A percentile compares a stretch with the other conserved stretches of the same genome.
phyloP scores from a whole-genome alignment of 2,329 filamentous ascomycete genomes.

The Fusarium brevicatenulatum region DNA sequence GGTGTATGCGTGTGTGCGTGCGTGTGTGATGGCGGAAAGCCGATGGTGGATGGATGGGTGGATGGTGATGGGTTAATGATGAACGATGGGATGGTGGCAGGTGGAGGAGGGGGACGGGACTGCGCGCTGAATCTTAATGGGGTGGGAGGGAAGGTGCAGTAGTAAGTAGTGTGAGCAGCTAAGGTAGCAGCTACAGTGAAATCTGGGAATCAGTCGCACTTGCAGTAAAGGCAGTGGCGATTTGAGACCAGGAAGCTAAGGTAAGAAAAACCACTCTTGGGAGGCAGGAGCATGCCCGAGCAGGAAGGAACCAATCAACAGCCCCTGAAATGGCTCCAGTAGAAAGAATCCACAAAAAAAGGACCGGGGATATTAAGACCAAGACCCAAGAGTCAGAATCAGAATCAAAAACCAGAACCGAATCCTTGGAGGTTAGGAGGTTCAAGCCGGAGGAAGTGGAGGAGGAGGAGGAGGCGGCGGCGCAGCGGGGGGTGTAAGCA shows the following conservation, averaged over 20 bases:
- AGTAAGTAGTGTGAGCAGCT: constrained; percentile 35
- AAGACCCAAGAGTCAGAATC: constrained; percentile 13
- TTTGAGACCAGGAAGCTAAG: constrained; percentile 33
- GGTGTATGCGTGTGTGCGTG: constrained; percentile 36
- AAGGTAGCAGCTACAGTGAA: constrained; percentile 17
- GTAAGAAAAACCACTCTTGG: constrained; percentile 24
- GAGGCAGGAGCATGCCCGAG: constrained; percentile 22
- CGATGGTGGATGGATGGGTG: constrained; percentile 43
- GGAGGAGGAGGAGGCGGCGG: constrained; percentile 28
- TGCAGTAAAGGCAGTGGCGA: constrained; percentile 34
- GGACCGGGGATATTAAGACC: constrained; percentile 26
- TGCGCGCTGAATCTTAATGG: constrained; percentile 37
- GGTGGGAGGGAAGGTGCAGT: constrained; percentile 41
- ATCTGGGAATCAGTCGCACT: constrained; percentile 31
- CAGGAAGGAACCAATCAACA: constrained; percentile 27
- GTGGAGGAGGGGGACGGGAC: constrained; percentile 44
- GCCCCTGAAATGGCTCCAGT: constrained; percentile 21
- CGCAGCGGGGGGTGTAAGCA: constrained; percentile 34
- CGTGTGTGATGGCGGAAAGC: no score
- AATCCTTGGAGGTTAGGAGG: background rate
- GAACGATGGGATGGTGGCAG: constrained; percentile 30
- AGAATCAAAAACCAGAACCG: constrained; percentile 13
- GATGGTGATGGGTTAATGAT: constrained; percentile 33
- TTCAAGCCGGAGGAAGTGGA: constrained; percentile 30
- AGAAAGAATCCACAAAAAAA: constrained; percentile 22